phyloP scores from a whole-genome alignment of 2,329 filamentous ascomycete species.

The Colletotrichum sp. region DNA sequence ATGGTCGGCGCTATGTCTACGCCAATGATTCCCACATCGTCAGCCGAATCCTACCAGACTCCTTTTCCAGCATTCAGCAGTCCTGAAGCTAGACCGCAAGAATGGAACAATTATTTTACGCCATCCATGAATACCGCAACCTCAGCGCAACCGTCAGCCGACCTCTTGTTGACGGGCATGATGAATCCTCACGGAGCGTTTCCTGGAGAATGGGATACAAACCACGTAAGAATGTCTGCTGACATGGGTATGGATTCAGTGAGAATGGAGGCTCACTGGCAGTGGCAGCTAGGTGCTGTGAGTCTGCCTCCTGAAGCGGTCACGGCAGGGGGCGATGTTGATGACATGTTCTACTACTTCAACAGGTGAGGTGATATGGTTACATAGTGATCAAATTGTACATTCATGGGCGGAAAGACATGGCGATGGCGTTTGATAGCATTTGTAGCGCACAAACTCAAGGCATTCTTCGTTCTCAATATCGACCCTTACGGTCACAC shows the following conservation, averaged over 20 bases:
- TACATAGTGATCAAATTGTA: background rate
- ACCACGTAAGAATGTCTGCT: background rate
- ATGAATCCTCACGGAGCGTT: background rate
- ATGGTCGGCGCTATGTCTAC: slow-evolving; percentile 23
- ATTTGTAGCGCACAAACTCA: background rate
- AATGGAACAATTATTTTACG: slow-evolving; percentile 24
- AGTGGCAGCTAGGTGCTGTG: slow-evolving; percentile 21
- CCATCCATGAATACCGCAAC: background rate
- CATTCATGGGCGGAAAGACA: background rate
- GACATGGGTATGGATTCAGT: background rate
- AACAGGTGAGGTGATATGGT: background rate
- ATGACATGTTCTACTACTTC: slow-evolving; percentile 22
- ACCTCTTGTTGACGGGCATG: background rate
- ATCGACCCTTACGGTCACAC: background rate
- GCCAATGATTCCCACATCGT: background rate
- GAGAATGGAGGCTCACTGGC: background rate
- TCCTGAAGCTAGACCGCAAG: slow-evolving; percentile 26
- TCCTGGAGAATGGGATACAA: background rate
- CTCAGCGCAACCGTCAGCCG: background rate
- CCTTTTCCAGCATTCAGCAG: slow-evolving; percentile 26
- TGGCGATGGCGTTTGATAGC: background rate
- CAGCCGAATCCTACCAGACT: slow-evolving; percentile 10
- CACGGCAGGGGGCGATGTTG: slow-evolving; percentile 22
- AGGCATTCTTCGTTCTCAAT: background rate
- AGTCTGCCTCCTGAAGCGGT: slow-evolving; percentile 23